Evolutionary conservation across 306 rosid species (phyloP).

Genomic region (Lathyrus sativus): DNA sequence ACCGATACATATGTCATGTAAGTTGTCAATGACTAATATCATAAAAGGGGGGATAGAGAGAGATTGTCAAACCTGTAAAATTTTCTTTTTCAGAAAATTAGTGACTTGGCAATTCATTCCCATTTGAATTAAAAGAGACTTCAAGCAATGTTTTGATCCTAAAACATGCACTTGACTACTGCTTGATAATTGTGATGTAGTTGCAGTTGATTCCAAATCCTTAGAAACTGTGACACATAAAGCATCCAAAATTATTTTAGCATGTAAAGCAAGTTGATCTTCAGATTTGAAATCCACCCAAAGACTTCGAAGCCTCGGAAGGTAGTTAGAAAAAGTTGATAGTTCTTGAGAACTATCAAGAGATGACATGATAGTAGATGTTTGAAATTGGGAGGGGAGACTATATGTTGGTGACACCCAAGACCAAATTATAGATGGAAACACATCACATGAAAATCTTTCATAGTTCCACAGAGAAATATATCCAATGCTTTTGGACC

Average conservation of each 20-base stretch:
- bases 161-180: background rate
- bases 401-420: slow-evolving; percentile 39
- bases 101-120: slow-evolving; percentile 17
- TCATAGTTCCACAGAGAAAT: slow-evolving; percentile 43
- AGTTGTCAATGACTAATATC: too few species aligned
- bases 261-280: background rate
- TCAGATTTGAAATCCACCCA: slow-evolving; percentile 1
- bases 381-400: background rate
- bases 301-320: slow-evolving; percentile 20
- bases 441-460: slow-evolving; percentile 28
- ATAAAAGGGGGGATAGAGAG: background rate
- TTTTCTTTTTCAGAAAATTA: background rate
- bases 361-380: background rate
- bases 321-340: background rate
- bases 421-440: slow-evolving; percentile 37
- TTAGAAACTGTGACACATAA: background rate
- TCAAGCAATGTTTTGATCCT: background rate
- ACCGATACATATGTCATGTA: too few species aligned
- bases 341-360: background rate
- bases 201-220: slow-evolving; percentile 6
- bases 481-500: background rate
- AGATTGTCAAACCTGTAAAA: slow-evolving; percentile 23
- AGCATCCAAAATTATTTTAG: slow-evolving; percentile 1
- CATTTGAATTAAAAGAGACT: slow-evolving; percentile 22
- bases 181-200: slow-evolving; percentile 17